A percentile compares a stretch with the other conserved stretches of the same genome.
phyloP scores from a whole-genome alignment of 805 yeast genomes.

The Suhomyces xylopsoci region DNA sequence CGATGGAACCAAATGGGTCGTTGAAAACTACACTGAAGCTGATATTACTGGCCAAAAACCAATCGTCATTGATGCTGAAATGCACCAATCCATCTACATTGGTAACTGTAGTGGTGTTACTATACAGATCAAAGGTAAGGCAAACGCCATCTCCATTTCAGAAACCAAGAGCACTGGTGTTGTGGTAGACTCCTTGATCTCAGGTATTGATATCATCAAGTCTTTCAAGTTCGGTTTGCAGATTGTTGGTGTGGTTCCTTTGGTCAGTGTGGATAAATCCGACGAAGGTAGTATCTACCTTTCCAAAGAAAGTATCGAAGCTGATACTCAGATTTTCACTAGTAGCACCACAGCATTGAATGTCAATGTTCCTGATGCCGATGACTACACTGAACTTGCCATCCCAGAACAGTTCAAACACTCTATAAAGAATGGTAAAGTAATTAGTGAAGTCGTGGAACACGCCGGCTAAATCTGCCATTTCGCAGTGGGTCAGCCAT shows the following conservation, averaged over 20 bases:
- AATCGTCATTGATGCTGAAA: conserved; percentile 70
- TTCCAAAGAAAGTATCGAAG: conserved; percentile 63
- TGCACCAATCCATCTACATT: conserved; percentile 85
- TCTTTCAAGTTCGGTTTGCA: conserved; percentile 80
- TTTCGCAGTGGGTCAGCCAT: background rate
- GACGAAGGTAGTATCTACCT: conserved; percentile 83
- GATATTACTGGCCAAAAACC: conserved; percentile 48
- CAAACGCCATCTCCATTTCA: conserved; percentile 79
- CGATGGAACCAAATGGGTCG: conserved; percentile 82
- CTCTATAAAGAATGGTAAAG: conserved; percentile 56
- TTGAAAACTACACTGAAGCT: conserved; percentile 68
- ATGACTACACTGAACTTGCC: conserved; percentile 77
- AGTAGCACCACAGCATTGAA: conserved; percentile 84
- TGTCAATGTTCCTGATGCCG: conserved; percentile 72
- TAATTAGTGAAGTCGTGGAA: conserved; percentile 72
- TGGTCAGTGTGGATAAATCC: conserved; percentile 82
- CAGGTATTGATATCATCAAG: conserved; percentile 87
- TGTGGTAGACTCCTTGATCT: conserved; percentile 78
- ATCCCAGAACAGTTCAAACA: conserved; percentile 92
- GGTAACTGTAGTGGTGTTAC: conserved; percentile 75
- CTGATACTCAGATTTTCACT: conserved; percentile 68
- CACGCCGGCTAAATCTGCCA: conserved; percentile 61
- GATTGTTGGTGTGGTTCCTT: conserved; percentile 76
- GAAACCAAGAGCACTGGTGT: conserved; percentile 71
- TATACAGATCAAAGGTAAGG: conserved; percentile 84